Evolutionary conservation across 805 yeast genomes (phyloP).

Genomic region (Zygosaccharomyces pseudorouxii): DNA sequence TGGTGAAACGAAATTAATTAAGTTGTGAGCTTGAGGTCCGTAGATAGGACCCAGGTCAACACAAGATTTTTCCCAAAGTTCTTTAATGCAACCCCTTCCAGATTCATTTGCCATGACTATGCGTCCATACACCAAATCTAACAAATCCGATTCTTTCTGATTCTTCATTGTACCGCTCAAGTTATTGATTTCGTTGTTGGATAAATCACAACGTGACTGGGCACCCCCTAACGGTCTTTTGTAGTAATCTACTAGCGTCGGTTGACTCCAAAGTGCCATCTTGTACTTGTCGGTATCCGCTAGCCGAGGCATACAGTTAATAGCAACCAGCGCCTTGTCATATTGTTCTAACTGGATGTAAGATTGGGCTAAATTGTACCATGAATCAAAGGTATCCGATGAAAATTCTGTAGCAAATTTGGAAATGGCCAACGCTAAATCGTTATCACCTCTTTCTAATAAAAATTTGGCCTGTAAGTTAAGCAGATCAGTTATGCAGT

Average conservation of each 20-base stretch:
- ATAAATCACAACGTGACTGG: slow-evolving; percentile 15
- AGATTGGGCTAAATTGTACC: slow-evolving; percentile 29
- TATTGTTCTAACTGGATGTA: slow-evolving; percentile 25
- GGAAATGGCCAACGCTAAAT: slow-evolving; percentile 25
- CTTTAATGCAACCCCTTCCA: slow-evolving; percentile 21
- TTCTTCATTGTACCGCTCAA: slow-evolving; percentile 22
- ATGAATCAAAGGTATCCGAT: slow-evolving; percentile 31
- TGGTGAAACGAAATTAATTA: slow-evolving; percentile 30
- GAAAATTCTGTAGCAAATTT: slow-evolving; percentile 26
- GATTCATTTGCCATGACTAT: slow-evolving; percentile 31
- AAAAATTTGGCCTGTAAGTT: slow-evolving; percentile 29
- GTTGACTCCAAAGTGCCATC: slow-evolving; percentile 18
- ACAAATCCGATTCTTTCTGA: slow-evolving; percentile 26
- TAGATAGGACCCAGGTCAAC: slow-evolving; percentile 30
- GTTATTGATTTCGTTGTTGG: slow-evolving; percentile 26
- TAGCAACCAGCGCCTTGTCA: slow-evolving; percentile 26
- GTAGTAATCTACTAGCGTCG: slow-evolving; percentile 21
- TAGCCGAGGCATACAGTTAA: slow-evolving; percentile 33
- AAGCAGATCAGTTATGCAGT: slow-evolving; percentile 27
- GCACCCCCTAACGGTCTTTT: slow-evolving; percentile 26
- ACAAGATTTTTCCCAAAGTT: slow-evolving; percentile 28
- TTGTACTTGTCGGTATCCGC: slow-evolving; percentile 22
- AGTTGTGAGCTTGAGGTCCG: slow-evolving; percentile 30
- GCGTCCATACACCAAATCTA: slow-evolving; percentile 28
- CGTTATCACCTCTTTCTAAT: slow-evolving; percentile 23